Conservation (phyloP, 805 yeast species). For the Starmerella vaccinii region DNA sequence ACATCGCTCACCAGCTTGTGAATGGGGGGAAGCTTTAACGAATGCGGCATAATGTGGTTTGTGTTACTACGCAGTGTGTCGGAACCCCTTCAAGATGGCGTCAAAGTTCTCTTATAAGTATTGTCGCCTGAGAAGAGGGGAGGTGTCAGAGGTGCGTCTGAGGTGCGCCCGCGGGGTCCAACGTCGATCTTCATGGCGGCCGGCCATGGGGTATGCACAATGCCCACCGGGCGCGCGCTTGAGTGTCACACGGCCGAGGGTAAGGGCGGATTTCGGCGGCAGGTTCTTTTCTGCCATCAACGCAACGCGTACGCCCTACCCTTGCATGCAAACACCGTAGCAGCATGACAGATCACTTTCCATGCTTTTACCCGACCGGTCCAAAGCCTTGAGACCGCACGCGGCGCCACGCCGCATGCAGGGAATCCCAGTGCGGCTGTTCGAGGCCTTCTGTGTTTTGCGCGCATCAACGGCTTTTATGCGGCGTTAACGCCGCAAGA, state of each 20-base stretch:
- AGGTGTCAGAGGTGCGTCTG: neutral
- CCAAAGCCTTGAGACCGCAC: neutral
- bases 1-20: slow-evolving; percentile 23
- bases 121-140: neutral
- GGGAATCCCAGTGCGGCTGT: neutral
- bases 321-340: neutral
- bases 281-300: slow-evolving; percentile 1
- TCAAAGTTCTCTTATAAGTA: neutral
- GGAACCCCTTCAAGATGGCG: neutral
- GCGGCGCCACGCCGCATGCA: slow-evolving; percentile 5
- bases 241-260: slow-evolving; percentile 1
- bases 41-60: neutral
- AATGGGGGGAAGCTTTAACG: slow-evolving; percentile 22
- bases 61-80: slow-evolving; percentile 2
- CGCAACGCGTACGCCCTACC: neutral
- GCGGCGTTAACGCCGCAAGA: too few relatives aligned
- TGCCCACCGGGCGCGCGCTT: slow-evolving; percentile 20
- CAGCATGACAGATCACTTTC: neutral
- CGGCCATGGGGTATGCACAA: slow-evolving; percentile 8
- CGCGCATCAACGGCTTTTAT: too few relatives aligned
- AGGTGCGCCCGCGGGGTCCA: neutral
- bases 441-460: neutral
- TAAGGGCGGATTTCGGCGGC: neutral
- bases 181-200: slow-evolving; percentile 9
- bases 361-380: neutral